A percentile compares a stretch with the other conserved stretches of the same genome.
Evolutionary conservation across 1,284 basidiomycete species (phyloP).

Genomic region (Vanrija humicola): DNA sequence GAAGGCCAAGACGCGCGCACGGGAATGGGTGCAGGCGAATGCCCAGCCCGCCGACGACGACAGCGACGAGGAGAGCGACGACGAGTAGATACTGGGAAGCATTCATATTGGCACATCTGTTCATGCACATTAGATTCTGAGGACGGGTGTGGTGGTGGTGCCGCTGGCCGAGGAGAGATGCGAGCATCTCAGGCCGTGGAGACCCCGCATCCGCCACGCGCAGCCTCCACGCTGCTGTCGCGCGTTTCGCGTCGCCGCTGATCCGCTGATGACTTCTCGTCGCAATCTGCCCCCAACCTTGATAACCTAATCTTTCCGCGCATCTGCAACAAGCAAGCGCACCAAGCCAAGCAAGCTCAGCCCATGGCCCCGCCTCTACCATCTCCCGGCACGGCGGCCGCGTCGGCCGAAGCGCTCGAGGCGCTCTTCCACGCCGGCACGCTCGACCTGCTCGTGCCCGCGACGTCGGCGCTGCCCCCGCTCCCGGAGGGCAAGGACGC

Average conservation of each 20-base stretch:
- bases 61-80: slow-evolving; percentile 14
- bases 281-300: background rate
- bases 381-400: too few species aligned
- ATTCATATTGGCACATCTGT: background rate
- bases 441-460: slow-evolving; percentile 64
- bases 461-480: slow-evolving; percentile 52
- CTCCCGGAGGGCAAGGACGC: slow-evolving; percentile 24
- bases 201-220: background rate
- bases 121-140: background rate
- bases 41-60: slow-evolving; percentile 21
- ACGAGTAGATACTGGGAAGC: slow-evolving; percentile 8
- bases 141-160: background rate
- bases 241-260: background rate
- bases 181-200: background rate
- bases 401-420: slow-evolving; percentile 51
- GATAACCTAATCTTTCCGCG: background rate
- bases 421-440: slow-evolving; percentile 61
- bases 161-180: background rate
- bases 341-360: too few species aligned
- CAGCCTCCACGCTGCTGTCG: too few species aligned
- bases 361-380: too few species aligned
- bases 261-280: background rate
- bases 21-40: slow-evolving; percentile 63
- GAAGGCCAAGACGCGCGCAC: slow-evolving; percentile 77
- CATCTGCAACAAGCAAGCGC: too few species aligned